Percentiles rank a stretch among this genome's conserved stretches.
Evolutionary conservation across 129 eudicot genomes (phyloP).

Genomic region (Tagetes erecta): DNA sequence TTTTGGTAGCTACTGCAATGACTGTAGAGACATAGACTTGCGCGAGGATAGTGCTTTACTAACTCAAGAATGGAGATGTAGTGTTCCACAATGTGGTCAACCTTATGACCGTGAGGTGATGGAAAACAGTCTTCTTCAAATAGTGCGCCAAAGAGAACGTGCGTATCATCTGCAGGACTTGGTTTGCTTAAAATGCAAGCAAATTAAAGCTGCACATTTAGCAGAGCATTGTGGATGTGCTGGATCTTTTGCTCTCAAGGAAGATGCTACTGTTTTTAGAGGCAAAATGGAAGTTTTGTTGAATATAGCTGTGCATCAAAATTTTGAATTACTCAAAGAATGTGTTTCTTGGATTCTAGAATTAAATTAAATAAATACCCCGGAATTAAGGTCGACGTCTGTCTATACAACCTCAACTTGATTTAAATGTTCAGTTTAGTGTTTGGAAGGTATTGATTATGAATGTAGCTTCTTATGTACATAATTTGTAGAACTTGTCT

Average conservation of each 20-base stretch:
- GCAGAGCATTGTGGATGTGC: slow-evolving; percentile 87
- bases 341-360: slow-evolving; percentile 90
- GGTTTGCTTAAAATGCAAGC: slow-evolving; percentile 83
- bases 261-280: slow-evolving; percentile 53
- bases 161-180: slow-evolving; percentile 91
- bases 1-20: slow-evolving; percentile 83
- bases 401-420: too few relatives aligned
- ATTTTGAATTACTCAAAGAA: slow-evolving; percentile 78
- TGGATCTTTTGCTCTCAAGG: slow-evolving; percentile 79
- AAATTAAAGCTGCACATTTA: slow-evolving; percentile 81
- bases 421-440: too few relatives aligned
- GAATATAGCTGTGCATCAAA: slow-evolving; percentile 68
- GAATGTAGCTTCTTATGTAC: too few relatives aligned
- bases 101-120: slow-evolving; percentile 82
- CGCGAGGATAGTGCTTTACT: slow-evolving; percentile 61
- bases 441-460: too few relatives aligned
- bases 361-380: slow-evolving; percentile 23
- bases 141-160: slow-evolving; percentile 88
- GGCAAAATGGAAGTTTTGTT: slow-evolving; percentile 70
- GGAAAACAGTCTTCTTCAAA: slow-evolving; percentile 87
- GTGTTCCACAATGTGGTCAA: slow-evolving; percentile 88
- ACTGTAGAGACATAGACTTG: slow-evolving; percentile 88
- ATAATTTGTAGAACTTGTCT: too few relatives aligned
- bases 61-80: slow-evolving; percentile 87
- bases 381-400: too few relatives aligned